phyloP scores from a whole-genome alignment of 2,329 filamentous ascomycete genomes.

The Anisogramma anomala region DNA sequence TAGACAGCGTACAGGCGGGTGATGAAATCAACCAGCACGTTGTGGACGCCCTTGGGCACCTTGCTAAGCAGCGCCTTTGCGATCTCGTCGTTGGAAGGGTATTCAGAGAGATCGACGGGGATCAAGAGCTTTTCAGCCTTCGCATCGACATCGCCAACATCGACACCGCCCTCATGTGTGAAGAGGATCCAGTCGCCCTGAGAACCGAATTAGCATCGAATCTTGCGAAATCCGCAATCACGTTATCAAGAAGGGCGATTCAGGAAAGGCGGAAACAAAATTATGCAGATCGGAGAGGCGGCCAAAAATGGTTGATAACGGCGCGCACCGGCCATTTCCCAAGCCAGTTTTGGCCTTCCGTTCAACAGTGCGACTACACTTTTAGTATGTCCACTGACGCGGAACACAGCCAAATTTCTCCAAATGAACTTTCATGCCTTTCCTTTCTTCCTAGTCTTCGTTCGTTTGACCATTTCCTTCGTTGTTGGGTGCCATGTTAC shows the following conservation, averaged over 20 bases:
- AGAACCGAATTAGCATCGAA: conserved; percentile 5
- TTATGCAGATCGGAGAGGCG: conserved; percentile 11
- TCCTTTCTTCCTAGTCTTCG: not conserved
- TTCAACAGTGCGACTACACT: conserved; percentile 11
- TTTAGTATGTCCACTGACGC: conserved; percentile 12
- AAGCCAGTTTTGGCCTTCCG: conserved; percentile 11
- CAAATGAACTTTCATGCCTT: not conserved
- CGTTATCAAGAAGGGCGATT: conserved; percentile 16
- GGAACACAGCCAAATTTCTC: conserved; percentile 5
- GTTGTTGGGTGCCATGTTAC: too few relatives aligned
- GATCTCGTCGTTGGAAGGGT: conserved; percentile 92
- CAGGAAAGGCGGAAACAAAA: conserved; percentile 15
- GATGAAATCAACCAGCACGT: conserved; percentile 98
- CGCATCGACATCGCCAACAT: conserved; percentile 96
- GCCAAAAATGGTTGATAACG: conserved; percentile 10
- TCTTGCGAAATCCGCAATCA: conserved; percentile 8
- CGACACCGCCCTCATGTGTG: conserved; percentile 98
- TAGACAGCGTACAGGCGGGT: conserved; percentile 96
- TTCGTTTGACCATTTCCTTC: not conserved
- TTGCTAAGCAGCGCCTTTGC: conserved; percentile 77
- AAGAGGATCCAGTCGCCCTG: conserved; percentile 99
- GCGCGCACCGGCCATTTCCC: conserved; percentile 8
- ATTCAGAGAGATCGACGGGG: conserved; percentile 86
- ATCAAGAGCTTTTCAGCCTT: conserved; percentile 99
- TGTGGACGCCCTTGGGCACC: conserved; percentile 90